Evolutionary conservation across 1,139 yeast species (phyloP).

Genomic region (Blastobotrys illinoisensis): DNA sequence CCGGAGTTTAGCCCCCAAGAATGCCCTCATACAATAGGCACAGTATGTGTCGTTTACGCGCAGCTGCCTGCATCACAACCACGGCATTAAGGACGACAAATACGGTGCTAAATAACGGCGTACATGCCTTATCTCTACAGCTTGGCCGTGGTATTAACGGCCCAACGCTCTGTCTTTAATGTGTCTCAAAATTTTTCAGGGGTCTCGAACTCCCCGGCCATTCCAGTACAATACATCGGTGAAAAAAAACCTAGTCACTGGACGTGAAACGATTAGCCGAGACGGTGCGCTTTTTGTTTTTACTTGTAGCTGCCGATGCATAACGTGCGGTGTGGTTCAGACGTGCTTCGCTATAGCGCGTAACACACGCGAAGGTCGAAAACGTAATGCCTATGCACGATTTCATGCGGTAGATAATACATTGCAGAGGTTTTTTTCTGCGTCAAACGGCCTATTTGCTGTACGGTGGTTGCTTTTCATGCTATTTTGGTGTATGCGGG

Average conservation of each 20-base stretch:
- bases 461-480: neutral
- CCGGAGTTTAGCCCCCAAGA: neutral
- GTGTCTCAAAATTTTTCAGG: neutral
- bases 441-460: neutral
- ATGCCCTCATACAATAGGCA: too few species aligned
- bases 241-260: neutral
- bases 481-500: neutral
- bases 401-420: neutral
- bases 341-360: neutral
- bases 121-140: neutral
- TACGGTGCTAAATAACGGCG: neutral
- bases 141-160: neutral
- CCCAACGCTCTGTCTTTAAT: neutral
- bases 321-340: neutral
- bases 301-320: neutral
- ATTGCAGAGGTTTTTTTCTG: neutral
- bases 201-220: too few species aligned
- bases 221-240: too few species aligned
- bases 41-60: neutral
- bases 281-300: neutral
- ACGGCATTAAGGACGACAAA: neutral
- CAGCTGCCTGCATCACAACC: neutral
- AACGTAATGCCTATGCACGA: neutral
- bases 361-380: neutral
- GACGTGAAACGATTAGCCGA: neutral